phyloP scores from a whole-genome alignment of 495 filamentous ascomycete species.

The Neurospora sp. region DNA sequence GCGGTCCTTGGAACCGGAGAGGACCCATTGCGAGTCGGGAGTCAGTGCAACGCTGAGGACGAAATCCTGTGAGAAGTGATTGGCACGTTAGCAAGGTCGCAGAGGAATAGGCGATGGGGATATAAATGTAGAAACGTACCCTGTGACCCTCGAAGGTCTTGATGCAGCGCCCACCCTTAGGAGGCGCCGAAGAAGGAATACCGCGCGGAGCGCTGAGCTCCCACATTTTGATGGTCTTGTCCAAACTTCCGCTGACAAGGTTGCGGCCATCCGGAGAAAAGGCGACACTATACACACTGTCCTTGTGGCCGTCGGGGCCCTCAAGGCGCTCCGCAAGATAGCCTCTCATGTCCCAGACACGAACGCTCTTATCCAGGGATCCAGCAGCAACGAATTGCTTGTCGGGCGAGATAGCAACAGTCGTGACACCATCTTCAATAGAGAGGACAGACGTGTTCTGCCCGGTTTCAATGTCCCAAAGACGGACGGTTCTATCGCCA shows the following conservation, averaged over 20 bases:
- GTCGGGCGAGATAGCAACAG: conserved; percentile 84
- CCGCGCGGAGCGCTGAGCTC: conserved; percentile 65
- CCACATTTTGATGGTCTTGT: conserved; percentile 96
- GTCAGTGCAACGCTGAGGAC: conserved; percentile 83
- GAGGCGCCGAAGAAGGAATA: conserved; percentile 36
- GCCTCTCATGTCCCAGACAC: conserved; percentile 82
- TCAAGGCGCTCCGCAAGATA: conserved; percentile 76
- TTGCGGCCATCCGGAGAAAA: conserved; percentile 83
- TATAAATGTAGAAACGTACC: conserved; percentile 39
- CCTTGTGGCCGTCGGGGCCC: conserved; percentile 78
- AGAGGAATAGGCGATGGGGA: neutral
- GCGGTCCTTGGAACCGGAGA: conserved; percentile 84
- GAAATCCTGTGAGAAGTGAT: conserved; percentile 54
- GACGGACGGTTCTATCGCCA: conserved; percentile 77
- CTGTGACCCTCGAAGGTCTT: conserved; percentile 89
- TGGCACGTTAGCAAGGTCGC: neutral
- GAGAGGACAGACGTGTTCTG: conserved; percentile 65
- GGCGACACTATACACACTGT: conserved; percentile 86
- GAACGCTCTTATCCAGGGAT: conserved; percentile 81
- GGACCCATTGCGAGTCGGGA: conserved; percentile 79
- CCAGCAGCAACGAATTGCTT: conserved; percentile 79
- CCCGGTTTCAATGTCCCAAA: conserved; percentile 77
- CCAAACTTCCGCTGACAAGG: conserved; percentile 79
- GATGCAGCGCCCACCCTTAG: conserved; percentile 71
- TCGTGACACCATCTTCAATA: conserved; percentile 86